Percentiles rank a stretch among this genome's conserved stretches.
phyloP scores from a whole-genome alignment of 306 rosid species.

The Quercus rubra region DNA sequence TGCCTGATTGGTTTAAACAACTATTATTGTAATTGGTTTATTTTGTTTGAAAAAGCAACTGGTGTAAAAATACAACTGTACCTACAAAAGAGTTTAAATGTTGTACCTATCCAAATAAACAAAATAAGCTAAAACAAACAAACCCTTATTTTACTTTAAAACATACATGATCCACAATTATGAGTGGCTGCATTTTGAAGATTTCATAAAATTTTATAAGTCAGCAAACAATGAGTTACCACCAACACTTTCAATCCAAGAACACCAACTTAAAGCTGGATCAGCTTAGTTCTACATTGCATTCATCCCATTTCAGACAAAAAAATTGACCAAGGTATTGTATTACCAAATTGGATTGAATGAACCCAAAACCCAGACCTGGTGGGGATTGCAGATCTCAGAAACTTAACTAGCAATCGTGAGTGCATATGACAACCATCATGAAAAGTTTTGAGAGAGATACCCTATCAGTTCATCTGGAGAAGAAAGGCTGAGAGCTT shows the following conservation, averaged over 20 bases:
- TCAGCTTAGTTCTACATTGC: not conserved
- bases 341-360: not conserved
- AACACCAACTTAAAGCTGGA: not conserved
- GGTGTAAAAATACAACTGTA: too few relatives aligned
- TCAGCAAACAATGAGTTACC: not conserved
- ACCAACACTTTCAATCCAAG: not conserved
- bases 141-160: not conserved
- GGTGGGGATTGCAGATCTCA: not conserved
- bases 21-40: not conserved
- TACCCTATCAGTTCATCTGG: conserved; percentile 91
- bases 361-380: not conserved
- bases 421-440: conserved; percentile 8
- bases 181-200: not conserved
- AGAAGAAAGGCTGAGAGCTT: conserved; percentile 63
- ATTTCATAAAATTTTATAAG: not conserved
- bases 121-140: too few relatives aligned
- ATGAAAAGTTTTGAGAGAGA: conserved; percentile 22
- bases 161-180: not conserved
- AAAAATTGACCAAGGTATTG: not conserved
- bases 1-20: not conserved
- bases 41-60: too few relatives aligned
- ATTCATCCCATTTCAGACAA: not conserved
- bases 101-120: too few relatives aligned
- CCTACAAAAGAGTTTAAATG: too few relatives aligned
- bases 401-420: conserved; percentile 12